phyloP scores from a whole-genome alignment of 768 basidiomycete genomes.

The Dentipellis sp. region DNA sequence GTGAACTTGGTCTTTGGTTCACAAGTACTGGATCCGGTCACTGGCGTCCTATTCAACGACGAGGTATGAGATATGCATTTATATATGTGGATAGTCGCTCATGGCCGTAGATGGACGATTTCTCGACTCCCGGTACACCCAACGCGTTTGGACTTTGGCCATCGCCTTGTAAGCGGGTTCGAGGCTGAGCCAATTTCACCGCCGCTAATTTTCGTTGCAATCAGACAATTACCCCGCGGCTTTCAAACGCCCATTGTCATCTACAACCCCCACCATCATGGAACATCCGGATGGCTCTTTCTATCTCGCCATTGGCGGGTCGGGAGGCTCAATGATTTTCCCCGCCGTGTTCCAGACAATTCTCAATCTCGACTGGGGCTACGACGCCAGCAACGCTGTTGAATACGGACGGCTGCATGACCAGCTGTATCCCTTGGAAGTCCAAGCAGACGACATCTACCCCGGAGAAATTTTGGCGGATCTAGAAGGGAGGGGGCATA shows the following conservation, averaged over 20 bases:
- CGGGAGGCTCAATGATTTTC: constrained; percentile 86
- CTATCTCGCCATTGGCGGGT: constrained; percentile 68
- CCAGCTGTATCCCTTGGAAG: constrained; percentile 62
- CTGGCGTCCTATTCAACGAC: constrained; percentile 86
- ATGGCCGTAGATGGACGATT: constrained; percentile 71
- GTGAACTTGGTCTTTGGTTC: constrained; percentile 90
- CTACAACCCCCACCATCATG: constrained; percentile 71
- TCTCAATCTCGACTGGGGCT: constrained; percentile 72
- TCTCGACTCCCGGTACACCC: constrained; percentile 75
- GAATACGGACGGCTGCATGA: constrained; percentile 81
- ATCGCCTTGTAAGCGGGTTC: constrained; percentile 46
- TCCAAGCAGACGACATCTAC: constrained; percentile 58
- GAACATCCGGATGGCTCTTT: constrained; percentile 69
- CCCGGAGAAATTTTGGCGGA: constrained; percentile 45
- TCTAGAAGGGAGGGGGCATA: constrained; percentile 59
- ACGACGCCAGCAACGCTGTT: constrained; percentile 73
- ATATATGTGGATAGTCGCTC: background rate
- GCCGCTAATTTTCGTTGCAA: background rate
- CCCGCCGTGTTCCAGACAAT: constrained; percentile 70
- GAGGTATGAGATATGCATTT: constrained; percentile 37
- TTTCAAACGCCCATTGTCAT: constrained; percentile 86
- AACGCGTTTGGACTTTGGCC: constrained; percentile 80
- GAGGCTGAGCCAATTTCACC: background rate
- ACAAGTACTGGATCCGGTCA: constrained; percentile 74
- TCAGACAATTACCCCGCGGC: constrained; percentile 84